These are phyloP conservation scores for Naematelia aurantialba DNA, from an alignment of 768 basidiomycete genomes.

Conservation along the genomic window DNA sequence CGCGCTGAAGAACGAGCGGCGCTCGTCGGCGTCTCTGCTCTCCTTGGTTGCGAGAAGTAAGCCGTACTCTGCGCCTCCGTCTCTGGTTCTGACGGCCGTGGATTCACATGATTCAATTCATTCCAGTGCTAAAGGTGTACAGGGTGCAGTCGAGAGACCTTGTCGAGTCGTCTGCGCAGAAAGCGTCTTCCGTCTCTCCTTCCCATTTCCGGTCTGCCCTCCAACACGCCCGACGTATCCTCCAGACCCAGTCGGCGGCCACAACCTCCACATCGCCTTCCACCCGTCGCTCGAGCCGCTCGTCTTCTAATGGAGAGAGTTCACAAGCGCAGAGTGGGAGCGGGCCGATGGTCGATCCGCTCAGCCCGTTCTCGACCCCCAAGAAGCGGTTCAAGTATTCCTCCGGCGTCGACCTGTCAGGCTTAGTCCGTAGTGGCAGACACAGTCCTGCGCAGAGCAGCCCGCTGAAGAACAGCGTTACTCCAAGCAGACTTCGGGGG, in stretches of 20 bases:
- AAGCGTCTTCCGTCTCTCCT: slow-evolving; percentile 43
- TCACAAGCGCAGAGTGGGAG: background rate
- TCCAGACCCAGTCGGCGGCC: slow-evolving; percentile 3
- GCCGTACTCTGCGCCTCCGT: slow-evolving; percentile 4
- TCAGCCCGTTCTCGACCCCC: slow-evolving; percentile 30
- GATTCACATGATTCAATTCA: background rate
- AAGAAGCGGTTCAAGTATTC: slow-evolving; percentile 34
- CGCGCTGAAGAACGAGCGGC: slow-evolving; percentile 41
- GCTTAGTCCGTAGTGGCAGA: slow-evolving; percentile 13
- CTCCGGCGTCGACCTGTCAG: slow-evolving; percentile 31
- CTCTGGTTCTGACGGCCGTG: background rate
- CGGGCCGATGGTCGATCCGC: too few species aligned
- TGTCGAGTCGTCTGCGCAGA: slow-evolving; percentile 32
- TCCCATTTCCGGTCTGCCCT: slow-evolving; percentile 37
- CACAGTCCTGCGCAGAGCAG: slow-evolving; percentile 19
- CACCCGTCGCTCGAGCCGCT: slow-evolving; percentile 1
- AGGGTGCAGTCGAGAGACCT: slow-evolving; percentile 31
- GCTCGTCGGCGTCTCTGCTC: slow-evolving; percentile 39
- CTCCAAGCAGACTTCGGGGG: too few species aligned
- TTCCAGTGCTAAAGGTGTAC: too few species aligned
- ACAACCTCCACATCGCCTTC: slow-evolving; percentile 9
- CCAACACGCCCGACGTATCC: slow-evolving; percentile 14
- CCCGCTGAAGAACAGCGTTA: too few species aligned
- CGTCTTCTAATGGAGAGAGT: background rate
- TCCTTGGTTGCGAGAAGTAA: slow-evolving; percentile 44